phyloP scores from a whole-genome alignment of 2,329 filamentous ascomycete species.

The Immersiporthe knoxdaviesiana region DNA sequence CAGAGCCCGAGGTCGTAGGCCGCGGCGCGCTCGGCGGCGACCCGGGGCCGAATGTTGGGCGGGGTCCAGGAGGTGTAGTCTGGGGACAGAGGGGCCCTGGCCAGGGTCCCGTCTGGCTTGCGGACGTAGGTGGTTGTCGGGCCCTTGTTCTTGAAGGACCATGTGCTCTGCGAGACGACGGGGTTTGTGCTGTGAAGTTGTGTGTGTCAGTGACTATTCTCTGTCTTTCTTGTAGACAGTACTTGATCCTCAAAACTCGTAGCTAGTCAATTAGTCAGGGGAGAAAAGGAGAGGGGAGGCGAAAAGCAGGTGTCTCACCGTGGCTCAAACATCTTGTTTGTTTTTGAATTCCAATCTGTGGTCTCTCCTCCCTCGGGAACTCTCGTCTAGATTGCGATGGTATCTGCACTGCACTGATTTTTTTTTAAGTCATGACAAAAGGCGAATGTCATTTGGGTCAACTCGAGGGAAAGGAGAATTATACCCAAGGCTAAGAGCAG shows the following conservation, averaged over 20 bases:
- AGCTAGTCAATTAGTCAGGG: too few species aligned
- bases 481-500: not conserved
- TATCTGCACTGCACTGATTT: not conserved
- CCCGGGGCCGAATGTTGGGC: not conserved
- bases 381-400: not conserved
- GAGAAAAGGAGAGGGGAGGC: too few species aligned
- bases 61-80: not conserved
- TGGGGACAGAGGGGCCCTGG: not conserved
- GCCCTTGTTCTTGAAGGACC: not conserved
- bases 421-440: not conserved
- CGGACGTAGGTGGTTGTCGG: not conserved
- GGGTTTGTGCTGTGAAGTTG: not conserved
- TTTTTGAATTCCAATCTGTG: not conserved
- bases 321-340: not conserved
- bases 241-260: too few species aligned
- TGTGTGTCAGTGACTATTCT: not conserved
- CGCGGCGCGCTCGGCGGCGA: not conserved
- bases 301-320: too few species aligned
- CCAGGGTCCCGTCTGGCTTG: not conserved
- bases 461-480: not conserved
- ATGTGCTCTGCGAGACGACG: not conserved
- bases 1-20: conserved; percentile 10
- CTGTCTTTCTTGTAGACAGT: too few species aligned
- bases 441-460: not conserved
- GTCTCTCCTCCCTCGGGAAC: not conserved